Evolutionary conservation across 306 rosid species (phyloP), one percentile per base, ranked within the genome.

Genomic region (Prunus mongolica): DNA sequence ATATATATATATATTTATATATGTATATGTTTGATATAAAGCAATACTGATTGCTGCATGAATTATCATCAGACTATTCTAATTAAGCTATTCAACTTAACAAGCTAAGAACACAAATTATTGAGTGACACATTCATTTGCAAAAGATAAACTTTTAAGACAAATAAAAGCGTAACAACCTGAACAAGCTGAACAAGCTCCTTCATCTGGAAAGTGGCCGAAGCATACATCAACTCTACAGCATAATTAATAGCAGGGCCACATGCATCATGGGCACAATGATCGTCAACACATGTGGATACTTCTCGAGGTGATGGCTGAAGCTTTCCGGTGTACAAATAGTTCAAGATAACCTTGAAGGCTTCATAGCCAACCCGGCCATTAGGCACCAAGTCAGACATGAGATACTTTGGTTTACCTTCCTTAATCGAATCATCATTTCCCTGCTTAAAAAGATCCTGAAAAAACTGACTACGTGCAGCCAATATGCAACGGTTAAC

Each of bases 211-310:
- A 95, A 95, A 71, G 88, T 86, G 51, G 82, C 77, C 71, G 98
- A 91, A 78, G 97, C 97, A 88, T 88, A 92, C 96, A 95, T 85
- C 57, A 95, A 87, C 73, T 95, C 97, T 81, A 95, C 84, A 20
- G 96, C 96, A 75, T 86, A 88, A 80, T 85, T 81, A 47, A 95
- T 89, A 55, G 97, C 93, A 49, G 98, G 98, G 9, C 91, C 82
- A 25, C 98, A 95, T 0, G 97, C 90, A 74, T 92, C 97, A 78
- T 95, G 97, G 1, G 72, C 75, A 79, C 98, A 95, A 47, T 63
- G 16, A 57, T 87, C 92, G 72, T 92, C 97, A 74, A 92, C 96
- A 81, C 97, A 95, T 0, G 88, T 89, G 69, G 97, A 88, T 22
- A 89, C 96, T 83, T 95, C 93, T 11, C 46, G 80, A n/a, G 93